A percentile compares a stretch with the other conserved stretches of the same genome.
phyloP scores from a whole-genome alignment of 805 yeast genomes.

The Saccharomycopsis sp. region DNA sequence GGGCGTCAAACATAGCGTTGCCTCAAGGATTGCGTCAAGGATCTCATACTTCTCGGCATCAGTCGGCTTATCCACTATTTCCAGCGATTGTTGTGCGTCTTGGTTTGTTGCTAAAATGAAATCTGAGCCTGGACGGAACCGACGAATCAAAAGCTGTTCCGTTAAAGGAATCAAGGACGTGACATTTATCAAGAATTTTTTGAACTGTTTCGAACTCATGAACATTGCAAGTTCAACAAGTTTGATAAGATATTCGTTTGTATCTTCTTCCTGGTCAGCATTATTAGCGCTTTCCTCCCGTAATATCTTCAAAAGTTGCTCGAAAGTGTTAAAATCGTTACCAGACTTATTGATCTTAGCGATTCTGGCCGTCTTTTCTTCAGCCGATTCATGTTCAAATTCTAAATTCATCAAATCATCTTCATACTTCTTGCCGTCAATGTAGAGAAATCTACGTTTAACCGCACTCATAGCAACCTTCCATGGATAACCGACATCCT shows the following conservation, averaged over 20 bases:
- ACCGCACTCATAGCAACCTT: conserved; percentile 89
- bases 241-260: conserved; percentile 30
- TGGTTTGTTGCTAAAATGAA: conserved; percentile 80
- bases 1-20: conserved; percentile 78
- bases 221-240: conserved; percentile 52
- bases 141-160: conserved; percentile 65
- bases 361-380: conserved; percentile 21
- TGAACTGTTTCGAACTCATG: conserved; percentile 54
- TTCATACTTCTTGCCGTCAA: conserved; percentile 53
- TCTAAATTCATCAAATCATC: conserved; percentile 28
- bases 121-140: conserved; percentile 94
- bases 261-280: conserved; percentile 16
- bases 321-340: conserved; percentile 5
- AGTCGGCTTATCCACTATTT: conserved; percentile 3
- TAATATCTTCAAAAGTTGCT: conserved; percentile 11
- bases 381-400: conserved; percentile 12
- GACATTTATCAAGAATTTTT: conserved; percentile 58
- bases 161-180: conserved; percentile 58
- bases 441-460: conserved; percentile 77
- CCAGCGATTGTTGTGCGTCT: conserved; percentile 27
- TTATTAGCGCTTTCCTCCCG: conserved; percentile 2
- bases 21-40: conserved; percentile 56
- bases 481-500: conserved; percentile 71
- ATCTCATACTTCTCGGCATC: conserved; percentile 24
- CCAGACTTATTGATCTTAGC: conserved; percentile 3